Percentiles rank a stretch among this genome's conserved stretches.
Evolutionary conservation across 2,329 filamentous ascomycete species (phyloP).

Genomic region (Fusarium pseudoanthophilum): DNA sequence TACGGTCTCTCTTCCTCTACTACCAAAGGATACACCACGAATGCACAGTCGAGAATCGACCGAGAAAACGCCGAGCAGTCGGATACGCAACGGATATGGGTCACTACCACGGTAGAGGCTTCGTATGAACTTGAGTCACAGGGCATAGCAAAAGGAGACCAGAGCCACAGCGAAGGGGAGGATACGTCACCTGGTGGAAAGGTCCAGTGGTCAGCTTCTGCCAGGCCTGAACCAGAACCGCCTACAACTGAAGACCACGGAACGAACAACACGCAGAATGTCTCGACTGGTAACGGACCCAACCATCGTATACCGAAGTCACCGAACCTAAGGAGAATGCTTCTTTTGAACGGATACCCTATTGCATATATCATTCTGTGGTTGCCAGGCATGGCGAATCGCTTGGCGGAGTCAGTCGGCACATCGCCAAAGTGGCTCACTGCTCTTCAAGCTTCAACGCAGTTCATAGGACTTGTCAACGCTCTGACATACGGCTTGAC

Average conservation of each 20-base stretch:
- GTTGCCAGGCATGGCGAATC: background rate
- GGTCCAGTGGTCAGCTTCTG: background rate
- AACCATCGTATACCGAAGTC: background rate
- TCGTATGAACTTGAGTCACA: background rate
- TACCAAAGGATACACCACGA: background rate
- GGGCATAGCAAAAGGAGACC: background rate
- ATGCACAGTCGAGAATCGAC: background rate
- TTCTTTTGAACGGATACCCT: background rate
- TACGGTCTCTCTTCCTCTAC: background rate
- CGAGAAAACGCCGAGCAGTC: background rate
- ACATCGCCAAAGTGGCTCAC: background rate
- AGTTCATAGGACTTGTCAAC: background rate
- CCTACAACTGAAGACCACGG: background rate
- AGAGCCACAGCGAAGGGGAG: background rate
- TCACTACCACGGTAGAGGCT: background rate
- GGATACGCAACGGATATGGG: background rate
- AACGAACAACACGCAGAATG: background rate
- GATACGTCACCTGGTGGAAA: background rate
- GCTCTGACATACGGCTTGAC: background rate
- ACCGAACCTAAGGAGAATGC: background rate
- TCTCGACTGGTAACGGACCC: background rate
- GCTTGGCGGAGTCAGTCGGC: background rate
- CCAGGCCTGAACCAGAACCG: background rate
- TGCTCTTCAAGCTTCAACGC: background rate
- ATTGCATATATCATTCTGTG: background rate